phyloP scores from a whole-genome alignment of 331 rosid species.

The Spiraea crenata region DNA sequence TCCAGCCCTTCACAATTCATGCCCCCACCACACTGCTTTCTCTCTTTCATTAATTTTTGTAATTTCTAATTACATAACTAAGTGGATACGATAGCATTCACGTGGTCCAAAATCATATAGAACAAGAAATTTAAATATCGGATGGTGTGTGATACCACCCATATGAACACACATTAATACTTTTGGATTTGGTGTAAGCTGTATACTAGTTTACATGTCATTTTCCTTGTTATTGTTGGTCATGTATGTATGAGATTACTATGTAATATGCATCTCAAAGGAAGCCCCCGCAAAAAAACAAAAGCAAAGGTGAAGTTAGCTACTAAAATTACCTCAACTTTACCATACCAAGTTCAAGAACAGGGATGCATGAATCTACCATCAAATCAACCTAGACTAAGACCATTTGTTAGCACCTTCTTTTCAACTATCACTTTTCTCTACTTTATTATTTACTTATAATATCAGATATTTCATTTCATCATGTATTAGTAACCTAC shows the following conservation, averaged over 20 bases:
- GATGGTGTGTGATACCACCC: neutral
- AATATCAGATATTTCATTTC: too few relatives aligned
- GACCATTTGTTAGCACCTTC: neutral
- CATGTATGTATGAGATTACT: neutral
- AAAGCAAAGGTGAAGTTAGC: neutral
- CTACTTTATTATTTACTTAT: too few relatives aligned
- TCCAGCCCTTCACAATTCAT: constrained; percentile 19
- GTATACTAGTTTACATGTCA: neutral
- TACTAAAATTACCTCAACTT: neutral
- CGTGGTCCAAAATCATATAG: neutral
- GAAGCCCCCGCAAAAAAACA: neutral
- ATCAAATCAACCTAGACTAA: neutral
- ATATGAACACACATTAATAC: neutral
- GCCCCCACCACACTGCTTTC: constrained; percentile 4
- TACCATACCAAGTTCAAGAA: neutral
- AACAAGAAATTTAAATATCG: neutral
- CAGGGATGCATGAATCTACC: neutral
- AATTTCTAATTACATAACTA: too few relatives aligned
- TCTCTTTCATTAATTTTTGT: neutral
- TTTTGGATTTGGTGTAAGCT: neutral
- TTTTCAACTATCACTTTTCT: neutral
- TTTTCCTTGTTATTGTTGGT: neutral
- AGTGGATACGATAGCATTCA: neutral
- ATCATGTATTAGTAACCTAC: too few relatives aligned
- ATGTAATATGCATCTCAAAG: neutral